phyloP scores from a whole-genome alignment of 192 early-diverging fungal species.

The Coemansia sp. region DNA sequence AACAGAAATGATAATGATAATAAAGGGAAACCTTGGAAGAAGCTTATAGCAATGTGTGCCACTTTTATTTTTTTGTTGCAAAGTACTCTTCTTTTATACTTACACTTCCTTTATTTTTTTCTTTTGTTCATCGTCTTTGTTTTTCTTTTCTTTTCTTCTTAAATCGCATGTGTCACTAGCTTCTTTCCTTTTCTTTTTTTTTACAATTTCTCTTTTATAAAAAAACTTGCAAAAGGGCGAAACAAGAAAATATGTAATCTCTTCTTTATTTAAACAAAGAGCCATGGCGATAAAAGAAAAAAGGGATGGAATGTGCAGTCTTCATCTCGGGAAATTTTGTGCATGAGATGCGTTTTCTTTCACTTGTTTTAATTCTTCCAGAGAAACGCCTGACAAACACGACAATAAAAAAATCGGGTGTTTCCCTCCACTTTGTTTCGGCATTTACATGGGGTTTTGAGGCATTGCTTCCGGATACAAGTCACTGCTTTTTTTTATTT shows the following conservation, averaged over 20 bases:
- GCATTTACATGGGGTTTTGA: too few relatives aligned
- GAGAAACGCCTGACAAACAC: too few relatives aligned
- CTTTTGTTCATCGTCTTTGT: neutral
- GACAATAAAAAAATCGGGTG: too few relatives aligned
- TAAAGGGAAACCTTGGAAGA: neutral
- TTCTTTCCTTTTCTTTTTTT: neutral
- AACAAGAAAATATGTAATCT: neutral
- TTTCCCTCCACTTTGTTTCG: too few relatives aligned
- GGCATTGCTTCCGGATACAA: too few relatives aligned
- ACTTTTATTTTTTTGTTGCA: neutral
- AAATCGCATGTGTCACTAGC: neutral
- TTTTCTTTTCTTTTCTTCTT: neutral
- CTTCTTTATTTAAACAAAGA: slow-evolving; percentile 2
- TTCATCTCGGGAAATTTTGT: neutral
- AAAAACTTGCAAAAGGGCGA: neutral
- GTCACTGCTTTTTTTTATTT: too few relatives aligned
- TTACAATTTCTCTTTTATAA: neutral
- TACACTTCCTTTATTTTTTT: neutral
- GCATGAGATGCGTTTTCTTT: neutral
- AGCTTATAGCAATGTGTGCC: neutral
- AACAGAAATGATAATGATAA: neutral
- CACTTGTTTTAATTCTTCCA: neutral
- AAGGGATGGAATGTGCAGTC: neutral
- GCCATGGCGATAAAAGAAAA: neutral
- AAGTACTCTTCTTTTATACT: neutral